Evolutionary conservation across 495 filamentous ascomycete genomes (phyloP).

Genomic region (Antarctomyces pellizariae): DNA sequence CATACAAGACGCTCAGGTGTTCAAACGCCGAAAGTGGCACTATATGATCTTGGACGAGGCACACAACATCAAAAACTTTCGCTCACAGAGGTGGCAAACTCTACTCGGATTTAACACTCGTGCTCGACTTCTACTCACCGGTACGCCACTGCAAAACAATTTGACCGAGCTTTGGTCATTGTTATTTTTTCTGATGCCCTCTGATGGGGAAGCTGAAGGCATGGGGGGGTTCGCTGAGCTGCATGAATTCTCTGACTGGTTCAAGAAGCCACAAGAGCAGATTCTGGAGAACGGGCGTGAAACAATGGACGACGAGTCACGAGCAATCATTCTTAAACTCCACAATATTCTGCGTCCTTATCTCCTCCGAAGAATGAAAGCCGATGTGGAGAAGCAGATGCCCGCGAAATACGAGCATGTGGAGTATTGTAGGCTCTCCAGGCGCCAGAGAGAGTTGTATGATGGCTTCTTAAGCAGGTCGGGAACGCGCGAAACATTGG

Average conservation of each 20-base stretch:
- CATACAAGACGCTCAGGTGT: slow-evolving; percentile 79
- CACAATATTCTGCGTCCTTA: slow-evolving; percentile 87
- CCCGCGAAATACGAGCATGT: slow-evolving; percentile 94
- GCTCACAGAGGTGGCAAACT: slow-evolving; percentile 88
- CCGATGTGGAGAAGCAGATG: slow-evolving; percentile 99
- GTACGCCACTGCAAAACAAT: slow-evolving; percentile 93
- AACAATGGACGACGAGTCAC: slow-evolving; percentile 78
- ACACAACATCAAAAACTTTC: slow-evolving; percentile 99
- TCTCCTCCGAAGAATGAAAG: slow-evolving; percentile 76
- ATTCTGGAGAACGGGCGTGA: slow-evolving; percentile 88
- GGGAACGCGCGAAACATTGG: slow-evolving; percentile 65
- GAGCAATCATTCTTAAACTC: slow-evolving; percentile 68
- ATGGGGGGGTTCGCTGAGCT: slow-evolving; percentile 76
- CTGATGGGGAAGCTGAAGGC: slow-evolving; percentile 44
- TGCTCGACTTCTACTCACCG: slow-evolving; percentile 71
- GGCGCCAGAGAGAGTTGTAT: slow-evolving; percentile 84
- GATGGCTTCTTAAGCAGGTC: slow-evolving; percentile 92
- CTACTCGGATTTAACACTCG: slow-evolving; percentile 77
- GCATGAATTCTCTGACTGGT: slow-evolving; percentile 81
- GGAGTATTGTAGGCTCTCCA: slow-evolving; percentile 81
- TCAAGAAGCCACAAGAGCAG: slow-evolving; percentile 77
- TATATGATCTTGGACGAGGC: slow-evolving; percentile 98
- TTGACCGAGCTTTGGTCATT: slow-evolving; percentile 93
- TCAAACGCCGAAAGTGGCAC: slow-evolving; percentile 85
- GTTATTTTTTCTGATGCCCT: slow-evolving; percentile 85